Percentiles rank a stretch among this genome's conserved stretches.
Evolutionary conservation across 306 rosid species (phyloP).

Genomic region (Gillenia trifoliata): DNA sequence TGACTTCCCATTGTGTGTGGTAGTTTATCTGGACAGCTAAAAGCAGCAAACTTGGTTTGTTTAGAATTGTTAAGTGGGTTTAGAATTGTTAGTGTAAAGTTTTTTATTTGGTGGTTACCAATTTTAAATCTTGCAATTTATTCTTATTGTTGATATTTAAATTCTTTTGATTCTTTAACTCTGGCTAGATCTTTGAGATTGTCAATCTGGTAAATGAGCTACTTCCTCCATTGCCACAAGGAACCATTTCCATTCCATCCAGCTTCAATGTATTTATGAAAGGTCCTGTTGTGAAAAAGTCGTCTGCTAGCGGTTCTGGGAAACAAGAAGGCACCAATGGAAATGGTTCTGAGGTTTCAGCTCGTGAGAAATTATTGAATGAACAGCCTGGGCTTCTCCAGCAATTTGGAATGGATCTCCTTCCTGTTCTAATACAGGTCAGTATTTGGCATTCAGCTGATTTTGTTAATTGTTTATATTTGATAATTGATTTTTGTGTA

Average conservation of each 20-base stretch:
- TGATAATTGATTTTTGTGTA: constrained; percentile 17
- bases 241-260: constrained; percentile 74
- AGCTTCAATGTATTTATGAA: constrained; percentile 64
- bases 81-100: neutral
- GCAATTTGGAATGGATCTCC: constrained; percentile 94
- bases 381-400: constrained; percentile 89
- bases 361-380: constrained; percentile 85
- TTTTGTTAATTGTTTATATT: constrained; percentile 1
- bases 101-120: neutral
- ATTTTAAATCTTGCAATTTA: neutral
- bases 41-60: neutral
- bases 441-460: constrained; percentile 5
- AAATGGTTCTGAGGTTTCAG: constrained; percentile 59
- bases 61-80: neutral
- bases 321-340: constrained; percentile 77
- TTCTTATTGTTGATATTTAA: neutral
- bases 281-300: constrained; percentile 63
- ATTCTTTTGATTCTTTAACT: neutral
- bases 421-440: constrained; percentile 90
- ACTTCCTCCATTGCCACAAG: constrained; percentile 93
- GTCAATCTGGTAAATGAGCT: constrained; percentile 97
- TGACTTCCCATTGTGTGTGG: neutral
- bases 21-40: neutral
- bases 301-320: constrained; percentile 63
- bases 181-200: constrained; percentile 80